These are phyloP conservation scores for Curvularia sp. DNA, from an alignment of 2,329 filamentous ascomycete genomes.

Conservation along the genomic window DNA sequence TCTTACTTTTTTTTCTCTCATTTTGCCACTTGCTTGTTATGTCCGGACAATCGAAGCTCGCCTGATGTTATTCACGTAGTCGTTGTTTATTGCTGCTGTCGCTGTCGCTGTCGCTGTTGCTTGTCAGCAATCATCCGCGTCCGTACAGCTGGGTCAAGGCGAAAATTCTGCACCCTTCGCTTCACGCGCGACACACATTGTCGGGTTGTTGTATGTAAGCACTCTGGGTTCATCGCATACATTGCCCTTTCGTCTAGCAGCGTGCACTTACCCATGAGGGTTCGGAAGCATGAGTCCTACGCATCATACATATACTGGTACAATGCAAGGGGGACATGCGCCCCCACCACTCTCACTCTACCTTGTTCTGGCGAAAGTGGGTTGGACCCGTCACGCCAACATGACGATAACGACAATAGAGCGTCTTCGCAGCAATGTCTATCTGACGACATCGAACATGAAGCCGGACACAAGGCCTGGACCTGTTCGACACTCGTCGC, in stretches of 20 bases:
- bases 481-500: neutral
- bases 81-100: neutral
- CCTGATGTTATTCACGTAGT: constrained; percentile 8
- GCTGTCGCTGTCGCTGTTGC: neutral
- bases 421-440: neutral
- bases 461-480: constrained; percentile 10
- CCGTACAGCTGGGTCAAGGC: constrained; percentile 34
- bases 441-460: constrained; percentile 16
- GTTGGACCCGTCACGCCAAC: constrained; percentile 1
- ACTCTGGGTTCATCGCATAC: constrained; percentile 13
- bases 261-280: constrained; percentile 5
- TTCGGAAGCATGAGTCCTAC: neutral
- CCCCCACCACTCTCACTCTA: constrained; percentile 1
- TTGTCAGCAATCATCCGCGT: constrained; percentile 27
- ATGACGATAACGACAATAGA: constrained; percentile 7
- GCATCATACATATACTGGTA: constrained; percentile 15
- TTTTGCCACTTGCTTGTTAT: constrained; percentile 20
- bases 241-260: constrained; percentile 8
- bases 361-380: constrained; percentile 5
- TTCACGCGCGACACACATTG: constrained; percentile 31
- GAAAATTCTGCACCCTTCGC: constrained; percentile 28
- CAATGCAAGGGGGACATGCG: constrained; percentile 19
- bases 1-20: neutral
- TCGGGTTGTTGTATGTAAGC: constrained; percentile 27
- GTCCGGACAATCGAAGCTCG: constrained; percentile 21